Evolutionary conservation across 306 rosid genomes (phyloP).

Genomic region (Prunus fruticosa): DNA sequence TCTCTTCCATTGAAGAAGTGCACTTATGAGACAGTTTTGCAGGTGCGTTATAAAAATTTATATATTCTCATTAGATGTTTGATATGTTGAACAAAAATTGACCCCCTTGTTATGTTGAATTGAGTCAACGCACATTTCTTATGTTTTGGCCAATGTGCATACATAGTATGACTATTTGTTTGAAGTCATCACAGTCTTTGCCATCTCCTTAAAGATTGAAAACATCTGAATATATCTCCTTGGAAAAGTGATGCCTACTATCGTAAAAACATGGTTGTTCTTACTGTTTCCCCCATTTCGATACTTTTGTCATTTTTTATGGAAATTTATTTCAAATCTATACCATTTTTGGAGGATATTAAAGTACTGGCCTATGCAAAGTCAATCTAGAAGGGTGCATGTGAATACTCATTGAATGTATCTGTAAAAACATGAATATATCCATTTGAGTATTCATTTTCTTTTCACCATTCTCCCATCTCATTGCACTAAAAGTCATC

Average conservation of each 20-base stretch:
- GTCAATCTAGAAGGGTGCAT: neutral
- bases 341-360: neutral
- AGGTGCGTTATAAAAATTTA: slow-evolving; percentile 17
- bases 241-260: neutral
- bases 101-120: neutral
- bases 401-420: neutral
- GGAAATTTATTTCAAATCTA: neutral
- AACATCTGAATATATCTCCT: neutral
- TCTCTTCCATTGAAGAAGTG: slow-evolving; percentile 39
- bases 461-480: neutral
- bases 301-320: neutral
- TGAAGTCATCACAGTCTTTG: neutral
- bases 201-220: neutral
- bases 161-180: neutral
- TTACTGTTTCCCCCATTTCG: neutral
- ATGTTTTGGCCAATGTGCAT: neutral
- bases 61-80: neutral
- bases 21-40: slow-evolving; percentile 35
- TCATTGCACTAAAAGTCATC: neutral
- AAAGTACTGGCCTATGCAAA: neutral
- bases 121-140: neutral
- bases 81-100: neutral
- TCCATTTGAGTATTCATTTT: neutral
- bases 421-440: neutral
- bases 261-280: neutral